phyloP scores from a whole-genome alignment of 257 asterid genomes.

The Cinchona pubescens region DNA sequence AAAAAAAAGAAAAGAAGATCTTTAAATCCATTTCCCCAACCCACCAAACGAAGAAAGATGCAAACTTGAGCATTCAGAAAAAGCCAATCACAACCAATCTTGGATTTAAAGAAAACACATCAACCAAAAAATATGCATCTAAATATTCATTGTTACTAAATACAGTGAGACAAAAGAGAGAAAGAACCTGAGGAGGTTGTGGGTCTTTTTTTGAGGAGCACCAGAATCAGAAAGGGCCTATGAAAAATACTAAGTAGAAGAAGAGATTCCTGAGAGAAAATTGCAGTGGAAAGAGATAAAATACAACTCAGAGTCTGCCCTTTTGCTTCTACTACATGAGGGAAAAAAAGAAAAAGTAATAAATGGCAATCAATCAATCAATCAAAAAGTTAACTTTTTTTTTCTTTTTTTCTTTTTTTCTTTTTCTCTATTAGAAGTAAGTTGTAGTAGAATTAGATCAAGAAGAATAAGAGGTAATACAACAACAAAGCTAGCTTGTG shows the following conservation, averaged over 20 bases:
- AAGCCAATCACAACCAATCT: conserved; percentile 1
- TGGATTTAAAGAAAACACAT: conserved; percentile 13
- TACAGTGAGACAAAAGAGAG: conserved; percentile 12
- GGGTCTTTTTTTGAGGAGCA: conserved; percentile 17
- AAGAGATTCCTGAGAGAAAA: conserved; percentile 21
- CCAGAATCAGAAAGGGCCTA: conserved; percentile 16
- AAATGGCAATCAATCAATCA: conserved; percentile 23
- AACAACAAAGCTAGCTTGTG: conserved; percentile 12
- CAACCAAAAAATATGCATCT: not conserved
- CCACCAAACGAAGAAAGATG: conserved; percentile 3
- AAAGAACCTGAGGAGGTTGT: conserved; percentile 28
- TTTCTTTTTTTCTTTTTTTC: not conserved
- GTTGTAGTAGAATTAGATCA: not conserved
- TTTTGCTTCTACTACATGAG: conserved; percentile 16
- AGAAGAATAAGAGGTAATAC: not conserved
- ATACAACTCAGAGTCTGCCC: not conserved
- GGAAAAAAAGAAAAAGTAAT: conserved; percentile 4
- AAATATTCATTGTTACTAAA: not conserved
- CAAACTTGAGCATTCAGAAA: conserved; percentile 17
- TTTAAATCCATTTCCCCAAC: conserved; percentile 12
- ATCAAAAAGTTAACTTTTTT: not conserved
- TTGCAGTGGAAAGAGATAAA: conserved; percentile 16
- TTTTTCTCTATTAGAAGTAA: conserved; percentile 1
- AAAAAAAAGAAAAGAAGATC: no score
- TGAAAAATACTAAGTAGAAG: not conserved